Percentiles rank a stretch among this genome's conserved stretches.
Evolutionary conservation across 1,284 basidiomycete species (phyloP).

Genomic region (Tremellales sp.): DNA sequence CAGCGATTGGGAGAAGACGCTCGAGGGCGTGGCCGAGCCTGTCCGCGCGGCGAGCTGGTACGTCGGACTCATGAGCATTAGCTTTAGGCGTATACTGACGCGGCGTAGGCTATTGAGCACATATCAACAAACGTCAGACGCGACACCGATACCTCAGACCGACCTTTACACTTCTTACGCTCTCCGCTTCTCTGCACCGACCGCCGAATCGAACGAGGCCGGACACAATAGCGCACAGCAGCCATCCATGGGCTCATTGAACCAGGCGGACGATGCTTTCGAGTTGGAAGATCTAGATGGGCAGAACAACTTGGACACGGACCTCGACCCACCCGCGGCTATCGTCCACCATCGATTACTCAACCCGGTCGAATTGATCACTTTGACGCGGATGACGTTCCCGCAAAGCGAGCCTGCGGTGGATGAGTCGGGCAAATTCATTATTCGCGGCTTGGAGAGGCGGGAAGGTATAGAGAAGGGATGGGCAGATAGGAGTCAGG

Average conservation of each 20-base stretch:
- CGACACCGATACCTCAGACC: constrained; percentile 27
- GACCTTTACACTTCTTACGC: constrained; percentile 44
- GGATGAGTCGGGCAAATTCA: constrained; percentile 34
- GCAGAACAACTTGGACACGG: background rate
- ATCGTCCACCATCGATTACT: constrained; percentile 26
- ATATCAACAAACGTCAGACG: constrained; percentile 30
- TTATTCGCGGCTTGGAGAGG: constrained; percentile 36
- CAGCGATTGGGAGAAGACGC: constrained; percentile 21
- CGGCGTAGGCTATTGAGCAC: constrained; percentile 39
- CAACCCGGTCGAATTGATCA: constrained; percentile 42
- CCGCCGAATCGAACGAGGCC: constrained; percentile 1
- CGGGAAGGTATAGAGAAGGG: constrained; percentile 32
- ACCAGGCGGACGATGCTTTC: background rate
- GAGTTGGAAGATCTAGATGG: background rate
- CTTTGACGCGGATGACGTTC: constrained; percentile 40
- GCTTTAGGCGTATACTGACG: background rate
- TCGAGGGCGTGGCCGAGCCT: constrained; percentile 40
- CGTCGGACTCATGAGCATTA: constrained; percentile 3
- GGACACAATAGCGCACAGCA: background rate
- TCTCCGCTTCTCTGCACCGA: constrained; percentile 30
- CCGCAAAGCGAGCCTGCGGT: constrained; percentile 34
- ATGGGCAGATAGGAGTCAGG: constrained; percentile 11
- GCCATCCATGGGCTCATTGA: background rate
- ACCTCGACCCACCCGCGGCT: background rate
- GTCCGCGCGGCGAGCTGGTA: constrained; percentile 40